Evolutionary conservation across 2,329 filamentous ascomycete genomes (phyloP), one percentile per base, ranked within the genome.

Genomic region (Fusarium circinatum): DNA sequence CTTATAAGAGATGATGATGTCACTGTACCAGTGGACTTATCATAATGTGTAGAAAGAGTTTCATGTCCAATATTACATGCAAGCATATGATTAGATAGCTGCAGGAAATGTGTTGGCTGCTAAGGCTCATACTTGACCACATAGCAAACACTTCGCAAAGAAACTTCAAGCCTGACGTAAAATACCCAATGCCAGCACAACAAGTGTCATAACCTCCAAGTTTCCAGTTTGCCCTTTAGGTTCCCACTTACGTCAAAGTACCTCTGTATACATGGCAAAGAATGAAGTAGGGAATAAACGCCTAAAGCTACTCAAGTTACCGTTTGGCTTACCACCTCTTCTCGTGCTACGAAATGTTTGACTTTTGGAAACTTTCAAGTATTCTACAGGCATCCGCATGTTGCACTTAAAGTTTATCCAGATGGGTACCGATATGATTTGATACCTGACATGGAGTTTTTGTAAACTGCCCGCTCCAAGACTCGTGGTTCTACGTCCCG

Each of bases 401-500:
- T 22, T 4, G 13, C 8, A 11, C 6, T 14, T 5, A 3, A 22
- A 26, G 4, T 4, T 6, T 0, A 24, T 3, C 4, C 0, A 20
- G 4, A 13, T 18, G 8, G 5, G 3, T 15, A n/a, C 3, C 2
- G 13, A n/a, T 15, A 3, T 10, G 3, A 8, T 42, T 42, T 14
- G 22, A n/a, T 9, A 22, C 22, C 3, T 12, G 13, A 15, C 8
- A n/a, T 15, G 14, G 8, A 42, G 39, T n/a, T 22, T 12, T 13
- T 13, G 18, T 39, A 12, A 20, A 13, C 14, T 9, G 14, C 3
- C 3, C 32, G 14, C 3, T 34, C 14, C 32, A 34, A 3, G 7
- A 34, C 32, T 34, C 14, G 1, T 0, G 32, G 32, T 34, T 3
- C 3, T 9, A 15, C 3, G 8, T 17, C 32, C 32, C 32, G 32